phyloP scores from a whole-genome alignment of 192 early-diverging fungal genomes.

The Dissophora globulifera region DNA sequence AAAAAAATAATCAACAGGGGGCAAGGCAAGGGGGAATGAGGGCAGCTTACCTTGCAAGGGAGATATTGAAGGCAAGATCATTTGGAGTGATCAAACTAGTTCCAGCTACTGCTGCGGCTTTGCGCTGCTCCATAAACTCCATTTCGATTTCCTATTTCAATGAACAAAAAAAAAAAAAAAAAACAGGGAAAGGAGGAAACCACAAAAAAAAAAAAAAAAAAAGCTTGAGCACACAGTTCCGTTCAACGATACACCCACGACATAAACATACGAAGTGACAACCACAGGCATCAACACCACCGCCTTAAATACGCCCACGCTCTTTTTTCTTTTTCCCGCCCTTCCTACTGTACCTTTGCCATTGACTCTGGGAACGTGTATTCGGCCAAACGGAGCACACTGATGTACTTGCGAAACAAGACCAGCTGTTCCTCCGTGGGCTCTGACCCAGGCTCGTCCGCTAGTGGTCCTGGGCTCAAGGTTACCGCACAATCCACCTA shows the following conservation, averaged over 20 bases:
- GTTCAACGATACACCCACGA: too few species aligned
- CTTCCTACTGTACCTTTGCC: conserved; percentile 58
- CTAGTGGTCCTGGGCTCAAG: conserved; percentile 43
- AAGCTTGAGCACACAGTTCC: too few species aligned
- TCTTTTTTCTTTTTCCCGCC: too few species aligned
- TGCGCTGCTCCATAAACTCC: conserved; percentile 51
- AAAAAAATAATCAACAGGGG: not conserved
- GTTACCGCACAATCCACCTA: conserved; percentile 66
- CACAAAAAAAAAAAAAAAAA: too few species aligned
- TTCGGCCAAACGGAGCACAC: conserved; percentile 58
- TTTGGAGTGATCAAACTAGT: conserved; percentile 35
- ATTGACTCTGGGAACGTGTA: conserved; percentile 71
- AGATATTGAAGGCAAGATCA: conserved; percentile 46
- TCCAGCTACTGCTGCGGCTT: conserved; percentile 31
- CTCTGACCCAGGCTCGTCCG: conserved; percentile 21
- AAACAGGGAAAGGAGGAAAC: not conserved
- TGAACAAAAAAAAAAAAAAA: conserved; percentile 40
- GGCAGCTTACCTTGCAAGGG: conserved; percentile 36
- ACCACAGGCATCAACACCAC: too few species aligned
- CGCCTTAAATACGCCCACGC: too few species aligned
- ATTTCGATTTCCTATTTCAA: conserved; percentile 47
- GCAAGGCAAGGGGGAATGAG: not conserved
- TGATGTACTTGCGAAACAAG: conserved; percentile 69
- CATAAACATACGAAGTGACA: not conserved
- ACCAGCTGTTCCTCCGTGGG: conserved; percentile 60